These are phyloP conservation scores for Melampsora larici-populina DNA, from an alignment of 1,284 basidiomycete genomes.

Conservation along the genomic window DNA sequence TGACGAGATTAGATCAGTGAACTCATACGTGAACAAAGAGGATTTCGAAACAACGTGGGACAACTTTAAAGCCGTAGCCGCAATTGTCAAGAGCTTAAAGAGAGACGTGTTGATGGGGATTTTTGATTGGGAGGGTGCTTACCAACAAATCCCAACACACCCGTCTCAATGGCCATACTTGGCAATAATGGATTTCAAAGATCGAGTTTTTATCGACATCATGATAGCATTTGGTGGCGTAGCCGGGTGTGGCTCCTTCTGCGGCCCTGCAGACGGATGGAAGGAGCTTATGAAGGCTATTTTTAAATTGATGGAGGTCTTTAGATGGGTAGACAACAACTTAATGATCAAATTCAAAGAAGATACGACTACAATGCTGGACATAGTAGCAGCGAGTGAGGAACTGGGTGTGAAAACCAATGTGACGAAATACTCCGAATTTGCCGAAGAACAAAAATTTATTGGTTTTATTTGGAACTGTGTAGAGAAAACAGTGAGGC, in stretches of 20 bases:
- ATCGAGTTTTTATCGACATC: not conserved
- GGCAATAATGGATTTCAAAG: not conserved
- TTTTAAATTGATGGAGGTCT: not conserved
- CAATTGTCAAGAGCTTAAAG: not conserved
- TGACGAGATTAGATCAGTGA: too few relatives aligned
- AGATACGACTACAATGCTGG: not conserved
- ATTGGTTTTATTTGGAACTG: too few relatives aligned
- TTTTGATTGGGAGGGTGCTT: conserved; percentile 15
- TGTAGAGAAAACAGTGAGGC: not conserved
- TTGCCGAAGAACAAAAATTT: not conserved
- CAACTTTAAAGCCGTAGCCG: too few relatives aligned
- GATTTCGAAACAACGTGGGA: too few relatives aligned
- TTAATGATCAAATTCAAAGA: not conserved
- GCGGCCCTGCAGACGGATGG: not conserved
- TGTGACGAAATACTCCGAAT: not conserved
- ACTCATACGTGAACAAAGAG: too few relatives aligned
- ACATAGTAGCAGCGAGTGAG: not conserved
- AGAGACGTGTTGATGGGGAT: not conserved
- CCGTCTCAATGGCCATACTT: not conserved
- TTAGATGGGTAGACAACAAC: too few relatives aligned
- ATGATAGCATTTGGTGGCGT: not conserved
- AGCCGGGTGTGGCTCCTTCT: not conserved
- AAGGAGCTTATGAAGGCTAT: not conserved
- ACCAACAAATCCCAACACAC: not conserved
- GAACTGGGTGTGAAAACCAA: conserved; percentile 2